Conservation (phyloP, 2,329 filamentous ascomycete species). For the Aspergillus glaucus region DNA sequence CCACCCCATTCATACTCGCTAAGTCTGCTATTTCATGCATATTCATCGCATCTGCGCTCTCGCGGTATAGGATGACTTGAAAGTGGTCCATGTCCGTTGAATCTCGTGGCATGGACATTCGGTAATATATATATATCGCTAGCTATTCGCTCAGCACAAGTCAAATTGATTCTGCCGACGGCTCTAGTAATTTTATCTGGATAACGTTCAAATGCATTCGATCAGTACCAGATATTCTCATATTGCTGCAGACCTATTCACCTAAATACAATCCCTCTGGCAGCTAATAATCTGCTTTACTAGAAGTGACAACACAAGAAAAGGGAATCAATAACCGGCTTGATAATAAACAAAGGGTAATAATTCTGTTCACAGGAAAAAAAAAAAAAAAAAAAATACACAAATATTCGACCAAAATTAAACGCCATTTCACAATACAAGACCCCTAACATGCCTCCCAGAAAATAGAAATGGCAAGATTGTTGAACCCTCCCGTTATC, state of each 20-base stretch:
- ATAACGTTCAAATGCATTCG: neutral
- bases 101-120: too few relatives aligned
- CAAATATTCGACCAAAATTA: slow-evolving; percentile 8
- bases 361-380: slow-evolving; percentile 7
- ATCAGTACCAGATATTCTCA: neutral
- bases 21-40: too few relatives aligned
- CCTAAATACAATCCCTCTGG: neutral
- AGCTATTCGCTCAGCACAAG: neutral
- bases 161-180: too few relatives aligned
- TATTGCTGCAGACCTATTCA: neutral
- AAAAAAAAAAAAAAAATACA: slow-evolving; percentile 6
- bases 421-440: slow-evolving; percentile 18
- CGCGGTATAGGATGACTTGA: too few relatives aligned
- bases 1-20: too few relatives aligned
- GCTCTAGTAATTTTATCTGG: too few relatives aligned
- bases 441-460: slow-evolving; percentile 7
- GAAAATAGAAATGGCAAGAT: neutral
- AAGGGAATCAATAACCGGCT: neutral
- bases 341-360: slow-evolving; percentile 2
- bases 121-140: neutral
- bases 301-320: neutral
- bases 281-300: too few relatives aligned
- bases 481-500: slow-evolving; percentile 1
- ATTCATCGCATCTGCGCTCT: too few relatives aligned
- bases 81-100: too few relatives aligned